These are phyloP conservation scores for Backusella parvicylindrica DNA, from an alignment of 192 early-diverging fungal species.

Conservation along the genomic window DNA sequence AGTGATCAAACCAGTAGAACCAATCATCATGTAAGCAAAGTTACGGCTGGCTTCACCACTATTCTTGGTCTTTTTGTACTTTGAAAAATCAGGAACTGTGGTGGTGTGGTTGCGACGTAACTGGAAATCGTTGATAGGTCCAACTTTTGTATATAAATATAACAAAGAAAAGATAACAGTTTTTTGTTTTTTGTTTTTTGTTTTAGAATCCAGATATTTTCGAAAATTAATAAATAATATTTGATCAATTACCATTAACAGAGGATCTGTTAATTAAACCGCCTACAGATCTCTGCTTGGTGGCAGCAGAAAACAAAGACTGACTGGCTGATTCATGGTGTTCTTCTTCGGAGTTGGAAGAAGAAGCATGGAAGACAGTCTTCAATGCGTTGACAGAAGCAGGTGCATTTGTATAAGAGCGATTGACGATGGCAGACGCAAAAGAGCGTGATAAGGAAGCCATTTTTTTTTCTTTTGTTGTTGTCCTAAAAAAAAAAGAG, in stretches of 20 bases:
- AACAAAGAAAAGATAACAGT: neutral
- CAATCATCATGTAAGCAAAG: constrained; percentile 93
- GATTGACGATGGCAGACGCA: constrained; percentile 51
- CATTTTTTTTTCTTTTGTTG: constrained; percentile 25
- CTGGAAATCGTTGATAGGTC: constrained; percentile 34
- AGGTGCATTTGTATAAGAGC: constrained; percentile 46
- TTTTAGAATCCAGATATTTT: constrained; percentile 3
- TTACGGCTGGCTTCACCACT: constrained; percentile 64
- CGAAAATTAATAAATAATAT: neutral
- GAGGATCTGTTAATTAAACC: constrained; percentile 38
- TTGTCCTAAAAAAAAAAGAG: constrained; percentile 10
- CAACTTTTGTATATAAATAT: constrained; percentile 9
- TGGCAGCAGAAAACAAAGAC: constrained; percentile 10
- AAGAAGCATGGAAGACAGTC: constrained; percentile 40
- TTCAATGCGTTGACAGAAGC: constrained; percentile 39
- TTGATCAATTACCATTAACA: constrained; percentile 44
- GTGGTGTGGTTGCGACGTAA: constrained; percentile 44
- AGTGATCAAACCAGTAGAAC: constrained; percentile 78
- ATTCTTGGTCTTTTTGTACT: constrained; percentile 67
- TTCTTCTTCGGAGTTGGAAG: constrained; percentile 34
- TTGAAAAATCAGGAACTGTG: constrained; percentile 70
- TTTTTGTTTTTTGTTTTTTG: neutral
- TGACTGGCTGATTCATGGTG: constrained; percentile 23
- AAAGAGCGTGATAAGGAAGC: constrained; percentile 45
- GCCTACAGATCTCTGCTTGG: constrained; percentile 33